Evolutionary conservation across 495 filamentous ascomycete genomes (phyloP).

Genomic region (Podospora comata): DNA sequence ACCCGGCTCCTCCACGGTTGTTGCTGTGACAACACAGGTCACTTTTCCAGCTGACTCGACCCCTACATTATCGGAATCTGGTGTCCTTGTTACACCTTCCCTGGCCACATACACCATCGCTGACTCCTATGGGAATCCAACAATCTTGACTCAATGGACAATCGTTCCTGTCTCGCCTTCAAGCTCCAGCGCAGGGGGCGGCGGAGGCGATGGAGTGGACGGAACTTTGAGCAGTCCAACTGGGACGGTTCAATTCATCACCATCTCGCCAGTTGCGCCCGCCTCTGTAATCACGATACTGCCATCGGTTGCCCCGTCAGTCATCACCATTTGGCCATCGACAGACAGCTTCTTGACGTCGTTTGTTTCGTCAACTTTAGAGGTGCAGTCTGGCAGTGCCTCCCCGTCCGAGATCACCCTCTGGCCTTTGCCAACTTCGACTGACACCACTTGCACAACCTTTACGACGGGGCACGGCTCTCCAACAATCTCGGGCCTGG

Average conservation of each 20-base stretch:
- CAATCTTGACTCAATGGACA: slow-evolving; percentile 23
- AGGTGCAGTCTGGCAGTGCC: slow-evolving; percentile 6
- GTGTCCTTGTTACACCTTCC: slow-evolving; percentile 16
- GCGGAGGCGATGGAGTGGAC: too few species aligned
- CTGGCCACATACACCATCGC: slow-evolving; percentile 25
- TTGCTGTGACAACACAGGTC: slow-evolving; percentile 24
- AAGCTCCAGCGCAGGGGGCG: background rate
- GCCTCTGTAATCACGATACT: background rate
- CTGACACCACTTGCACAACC: slow-evolving; percentile 13
- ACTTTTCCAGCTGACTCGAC: slow-evolving; percentile 13
- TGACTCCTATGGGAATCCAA: slow-evolving; percentile 18
- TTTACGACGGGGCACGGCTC: slow-evolving; percentile 7
- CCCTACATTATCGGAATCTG: background rate
- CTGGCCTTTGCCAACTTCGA: slow-evolving; percentile 8
- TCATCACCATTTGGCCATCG: background rate
- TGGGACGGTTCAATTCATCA: background rate
- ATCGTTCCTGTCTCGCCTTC: slow-evolving; percentile 9
- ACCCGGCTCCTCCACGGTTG: slow-evolving; percentile 18
- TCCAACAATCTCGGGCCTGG: background rate
- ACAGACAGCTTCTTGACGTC: background rate
- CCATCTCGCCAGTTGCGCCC: background rate
- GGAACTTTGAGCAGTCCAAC: background rate
- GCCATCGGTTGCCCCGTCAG: background rate
- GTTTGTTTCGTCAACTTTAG: slow-evolving; percentile 9
- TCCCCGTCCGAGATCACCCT: slow-evolving; percentile 13